A percentile compares a stretch with the other conserved stretches of the same genome.
Conservation (phyloP, 2,329 filamentous ascomycete genomes). For the Aureobasidium musti region DNA sequence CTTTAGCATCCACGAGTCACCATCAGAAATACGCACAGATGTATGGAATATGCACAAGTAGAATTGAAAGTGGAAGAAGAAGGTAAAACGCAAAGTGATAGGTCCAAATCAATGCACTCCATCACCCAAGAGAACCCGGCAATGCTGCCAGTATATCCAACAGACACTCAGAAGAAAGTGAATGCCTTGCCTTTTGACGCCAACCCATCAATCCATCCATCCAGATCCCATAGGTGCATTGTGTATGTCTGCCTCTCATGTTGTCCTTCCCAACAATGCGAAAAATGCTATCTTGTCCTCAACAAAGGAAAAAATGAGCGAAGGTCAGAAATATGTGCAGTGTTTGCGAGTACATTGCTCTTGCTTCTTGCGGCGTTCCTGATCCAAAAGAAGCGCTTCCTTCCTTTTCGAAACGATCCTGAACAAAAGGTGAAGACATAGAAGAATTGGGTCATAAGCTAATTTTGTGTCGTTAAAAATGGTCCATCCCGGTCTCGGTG, state of each 20-base stretch:
- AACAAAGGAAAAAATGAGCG: constrained; percentile 5
- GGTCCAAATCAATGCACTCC: neutral
- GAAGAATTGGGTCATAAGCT: neutral
- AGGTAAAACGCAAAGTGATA: neutral
- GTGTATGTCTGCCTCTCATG: neutral
- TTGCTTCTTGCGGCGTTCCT: neutral
- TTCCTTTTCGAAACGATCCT: neutral
- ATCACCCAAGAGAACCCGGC: neutral
- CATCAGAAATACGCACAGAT: neutral
- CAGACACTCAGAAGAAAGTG: neutral
- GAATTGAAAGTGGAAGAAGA: constrained; percentile 4
- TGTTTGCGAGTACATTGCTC: neutral
- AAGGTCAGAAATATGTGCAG: constrained; percentile 3
- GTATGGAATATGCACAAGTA: neutral
- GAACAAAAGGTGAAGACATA: neutral
- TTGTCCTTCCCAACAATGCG: constrained; percentile 3
- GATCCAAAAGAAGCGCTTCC: neutral
- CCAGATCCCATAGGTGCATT: neutral
- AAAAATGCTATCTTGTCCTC: constrained; percentile 5
- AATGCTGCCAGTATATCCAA: neutral
- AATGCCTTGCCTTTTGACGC: neutral
- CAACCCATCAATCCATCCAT: neutral
- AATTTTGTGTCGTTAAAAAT: constrained; percentile 7
- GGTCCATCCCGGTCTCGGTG: neutral
- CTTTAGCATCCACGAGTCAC: neutral